Conservation (phyloP, 257 asterid species). For the Salvia rosmarinus region DNA sequence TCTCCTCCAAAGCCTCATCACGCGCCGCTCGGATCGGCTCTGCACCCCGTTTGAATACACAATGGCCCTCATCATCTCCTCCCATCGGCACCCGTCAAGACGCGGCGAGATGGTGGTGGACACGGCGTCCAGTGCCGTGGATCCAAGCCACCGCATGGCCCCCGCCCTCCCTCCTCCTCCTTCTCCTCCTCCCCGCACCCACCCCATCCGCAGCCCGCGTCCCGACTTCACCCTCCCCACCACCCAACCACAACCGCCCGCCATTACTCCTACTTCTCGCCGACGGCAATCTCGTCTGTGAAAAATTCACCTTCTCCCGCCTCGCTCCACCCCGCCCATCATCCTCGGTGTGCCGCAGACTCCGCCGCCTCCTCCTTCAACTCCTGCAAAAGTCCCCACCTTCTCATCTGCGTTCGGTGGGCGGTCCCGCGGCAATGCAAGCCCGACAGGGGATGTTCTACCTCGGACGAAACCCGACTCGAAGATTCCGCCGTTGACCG, state of each 20-base stretch:
- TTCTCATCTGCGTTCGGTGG: slow-evolving; percentile 81
- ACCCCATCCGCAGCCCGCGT: slow-evolving; percentile 73
- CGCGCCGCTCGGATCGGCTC: slow-evolving; percentile 44
- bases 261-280: slow-evolving; percentile 87
- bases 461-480: slow-evolving; percentile 72
- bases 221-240: slow-evolving; percentile 89
- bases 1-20: slow-evolving; percentile 43
- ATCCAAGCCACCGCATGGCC: slow-evolving; percentile 61
- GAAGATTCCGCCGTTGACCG: slow-evolving; percentile 43
- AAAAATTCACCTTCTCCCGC: slow-evolving; percentile 51
- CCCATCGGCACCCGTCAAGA: slow-evolving; percentile 88
- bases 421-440: slow-evolving; percentile 14
- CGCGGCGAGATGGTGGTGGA: slow-evolving; percentile 78
- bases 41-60: slow-evolving; percentile 64
- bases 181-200: slow-evolving; percentile 75
- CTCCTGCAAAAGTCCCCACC: slow-evolving; percentile 64
- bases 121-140: slow-evolving; percentile 96
- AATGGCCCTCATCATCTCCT: slow-evolving; percentile 80
- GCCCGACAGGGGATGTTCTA: slow-evolving; percentile 66
- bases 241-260: slow-evolving; percentile 68
- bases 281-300: slow-evolving; percentile 83
- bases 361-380: slow-evolving; percentile 69
- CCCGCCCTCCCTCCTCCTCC: slow-evolving; percentile 75
- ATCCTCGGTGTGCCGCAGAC: slow-evolving; percentile 72
- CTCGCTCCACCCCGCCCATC: slow-evolving; percentile 71